Conservation (phyloP, 768 basidiomycete species). For the Leccinellum luteum region DNA sequence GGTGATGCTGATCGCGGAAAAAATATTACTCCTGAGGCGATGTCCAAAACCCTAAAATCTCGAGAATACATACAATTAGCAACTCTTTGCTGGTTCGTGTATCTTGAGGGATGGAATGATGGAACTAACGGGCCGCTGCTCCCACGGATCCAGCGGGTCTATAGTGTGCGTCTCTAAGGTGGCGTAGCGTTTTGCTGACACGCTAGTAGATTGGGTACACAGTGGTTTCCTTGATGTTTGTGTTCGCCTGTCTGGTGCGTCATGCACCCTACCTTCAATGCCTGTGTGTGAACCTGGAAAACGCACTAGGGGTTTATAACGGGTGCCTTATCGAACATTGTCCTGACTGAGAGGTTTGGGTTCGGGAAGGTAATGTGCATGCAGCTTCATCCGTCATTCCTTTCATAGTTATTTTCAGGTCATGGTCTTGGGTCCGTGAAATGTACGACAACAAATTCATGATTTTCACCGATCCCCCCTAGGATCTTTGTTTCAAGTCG, state of each 20-base stretch:
- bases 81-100: slow-evolving; percentile 54
- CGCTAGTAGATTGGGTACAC: slow-evolving; percentile 43
- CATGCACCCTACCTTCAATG: background rate
- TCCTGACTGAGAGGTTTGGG: slow-evolving; percentile 40
- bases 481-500: slow-evolving; percentile 54
- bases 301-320: slow-evolving; percentile 39
- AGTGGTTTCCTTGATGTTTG: slow-evolving; percentile 55
- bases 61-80: slow-evolving; percentile 45
- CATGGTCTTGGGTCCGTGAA: slow-evolving; percentile 36
- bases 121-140: slow-evolving; percentile 71
- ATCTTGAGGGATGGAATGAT: slow-evolving; percentile 78
- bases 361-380: slow-evolving; percentile 38
- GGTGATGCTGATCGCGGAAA: background rate
- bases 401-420: slow-evolving; percentile 26
- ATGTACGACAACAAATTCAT: too few relatives aligned
- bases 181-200: background rate
- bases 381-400: background rate
- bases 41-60: slow-evolving; percentile 5
- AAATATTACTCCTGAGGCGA: slow-evolving; percentile 3
- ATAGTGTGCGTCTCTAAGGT: slow-evolving; percentile 35
- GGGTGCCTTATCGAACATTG: slow-evolving; percentile 46
- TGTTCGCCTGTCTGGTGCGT: slow-evolving; percentile 45
- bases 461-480: background rate
- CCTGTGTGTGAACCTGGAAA: slow-evolving; percentile 16
- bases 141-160: slow-evolving; percentile 63